Evolutionary conservation across 192 early-diverging fungal species (phyloP).

Genomic region (Umbelopsis sp.): DNA sequence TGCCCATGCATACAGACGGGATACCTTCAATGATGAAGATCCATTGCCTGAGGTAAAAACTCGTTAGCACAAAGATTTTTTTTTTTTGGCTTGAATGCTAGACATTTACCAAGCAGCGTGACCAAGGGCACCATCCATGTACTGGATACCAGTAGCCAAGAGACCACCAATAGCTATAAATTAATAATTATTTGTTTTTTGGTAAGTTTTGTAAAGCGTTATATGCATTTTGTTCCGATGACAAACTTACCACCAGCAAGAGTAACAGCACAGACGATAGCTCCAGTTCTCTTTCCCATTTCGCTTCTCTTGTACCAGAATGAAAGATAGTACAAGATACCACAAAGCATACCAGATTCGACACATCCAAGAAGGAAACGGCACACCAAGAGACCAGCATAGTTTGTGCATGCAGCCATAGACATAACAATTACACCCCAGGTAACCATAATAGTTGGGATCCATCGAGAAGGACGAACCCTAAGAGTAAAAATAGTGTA

Average conservation of each 20-base stretch:
- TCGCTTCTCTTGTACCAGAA: slow-evolving; percentile 64
- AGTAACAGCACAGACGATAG: slow-evolving; percentile 50
- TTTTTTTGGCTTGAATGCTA: background rate
- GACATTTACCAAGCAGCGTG: slow-evolving; percentile 22
- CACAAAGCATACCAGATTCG: slow-evolving; percentile 48
- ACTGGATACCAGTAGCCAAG: slow-evolving; percentile 57
- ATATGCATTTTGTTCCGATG: no score
- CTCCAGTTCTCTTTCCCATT: slow-evolving; percentile 48
- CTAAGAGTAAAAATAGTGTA: background rate
- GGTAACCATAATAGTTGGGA: slow-evolving; percentile 4
- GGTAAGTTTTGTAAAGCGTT: background rate
- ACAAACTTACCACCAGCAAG: slow-evolving; percentile 45
- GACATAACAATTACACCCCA: slow-evolving; percentile 52
- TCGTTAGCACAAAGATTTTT: background rate
- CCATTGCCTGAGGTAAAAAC: slow-evolving; percentile 11
- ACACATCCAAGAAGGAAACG: slow-evolving; percentile 59
- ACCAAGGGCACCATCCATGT: slow-evolving; percentile 44
- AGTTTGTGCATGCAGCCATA: slow-evolving; percentile 49
- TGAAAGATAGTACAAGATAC: slow-evolving; percentile 52
- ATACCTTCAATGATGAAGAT: slow-evolving; percentile 71
- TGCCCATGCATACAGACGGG: slow-evolving; percentile 44
- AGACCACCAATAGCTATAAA: slow-evolving; percentile 57
- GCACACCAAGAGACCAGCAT: slow-evolving; percentile 41
- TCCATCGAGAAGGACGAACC: slow-evolving; percentile 19
- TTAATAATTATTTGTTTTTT: background rate